phyloP scores from a whole-genome alignment of 1,139 yeast genomes.

The Hansenula lynferdii region DNA sequence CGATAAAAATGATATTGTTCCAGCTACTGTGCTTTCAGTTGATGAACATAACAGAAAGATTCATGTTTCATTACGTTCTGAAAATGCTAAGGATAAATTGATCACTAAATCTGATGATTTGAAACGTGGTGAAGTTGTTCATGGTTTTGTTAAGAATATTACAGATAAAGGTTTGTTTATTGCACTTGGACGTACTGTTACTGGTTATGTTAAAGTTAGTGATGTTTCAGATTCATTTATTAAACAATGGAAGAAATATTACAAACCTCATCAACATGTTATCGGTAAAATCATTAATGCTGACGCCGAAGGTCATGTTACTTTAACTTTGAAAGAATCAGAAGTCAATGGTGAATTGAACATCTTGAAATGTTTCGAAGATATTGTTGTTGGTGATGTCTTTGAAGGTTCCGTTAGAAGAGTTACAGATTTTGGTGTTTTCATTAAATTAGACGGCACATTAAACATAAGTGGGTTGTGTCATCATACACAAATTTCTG shows the following conservation, averaged over 20 bases:
- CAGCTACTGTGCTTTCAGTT: slow-evolving; percentile 54
- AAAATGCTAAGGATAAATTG: slow-evolving; percentile 46
- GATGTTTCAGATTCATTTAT: slow-evolving; percentile 79
- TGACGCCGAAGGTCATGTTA: slow-evolving; percentile 58
- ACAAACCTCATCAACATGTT: slow-evolving; percentile 68
- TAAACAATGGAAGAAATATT: slow-evolving; percentile 84
- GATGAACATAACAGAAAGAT: slow-evolving; percentile 55
- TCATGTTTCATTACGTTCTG: slow-evolving; percentile 57
- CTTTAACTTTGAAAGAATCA: slow-evolving; percentile 77
- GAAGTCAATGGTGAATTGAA: slow-evolving; percentile 68
- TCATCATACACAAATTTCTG: slow-evolving; percentile 83
- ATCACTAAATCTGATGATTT: slow-evolving; percentile 52
- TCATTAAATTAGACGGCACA: slow-evolving; percentile 75
- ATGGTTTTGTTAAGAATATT: slow-evolving; percentile 75
- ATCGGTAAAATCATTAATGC: slow-evolving; percentile 66
- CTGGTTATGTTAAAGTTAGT: slow-evolving; percentile 77
- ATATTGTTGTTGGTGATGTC: slow-evolving; percentile 63
- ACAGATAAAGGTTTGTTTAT: slow-evolving; percentile 79
- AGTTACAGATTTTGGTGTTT: slow-evolving; percentile 88
- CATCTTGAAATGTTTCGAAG: slow-evolving; percentile 53
- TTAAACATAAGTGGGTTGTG: slow-evolving; percentile 79
- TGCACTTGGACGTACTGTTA: slow-evolving; percentile 63
- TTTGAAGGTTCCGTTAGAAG: slow-evolving; percentile 74
- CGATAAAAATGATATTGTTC: slow-evolving; percentile 50
- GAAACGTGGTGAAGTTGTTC: slow-evolving; percentile 63